Base-by-base conservation (phyloP, 345 rosid genomes). In the Gossypium anomalum region DNA sequence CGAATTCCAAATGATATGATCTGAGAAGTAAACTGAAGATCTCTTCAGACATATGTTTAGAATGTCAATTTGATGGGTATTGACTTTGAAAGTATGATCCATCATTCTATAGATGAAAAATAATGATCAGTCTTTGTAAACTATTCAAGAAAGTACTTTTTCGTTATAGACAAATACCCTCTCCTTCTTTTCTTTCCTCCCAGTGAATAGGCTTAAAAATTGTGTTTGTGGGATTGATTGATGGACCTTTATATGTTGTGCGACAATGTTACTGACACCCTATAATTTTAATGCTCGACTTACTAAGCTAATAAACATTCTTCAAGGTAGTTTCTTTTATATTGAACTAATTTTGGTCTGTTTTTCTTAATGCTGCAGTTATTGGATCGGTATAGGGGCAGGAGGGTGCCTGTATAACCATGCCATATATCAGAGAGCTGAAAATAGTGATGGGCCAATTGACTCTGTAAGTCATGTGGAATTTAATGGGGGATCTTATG, bases 321-420 rank as follows among this genome's bases (percentile, higher is more conserved):
- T 34, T 34, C 41, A 34, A 34, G 41, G 41, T 34, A 34, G 41
- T 4, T 34, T 34, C 41, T 34, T 4, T 34, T 4, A 34, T 44
- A 27, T 61, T 68, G 27, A 70, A 63, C 49, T 49, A 48, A 6
- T 43, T 19, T 53, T 74, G 53, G n/a, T 75, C 75, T 13, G 0
- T 60, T 52, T 12, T 79, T 4, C 27, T 75, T 60, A 10, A 22
- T 58, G 76, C 57, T 78, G 83, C 91, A 87, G 93, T 45, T 89
- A 34, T 78, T 86, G 23, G 93, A 89, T 70, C 85, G 84, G 19
- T 83, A 84, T 52, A 78, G 93, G 7, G 81, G 93, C 53, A 83
- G 69, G 77, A 78, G 91, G 52, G 91, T 89, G 34, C 93, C 93
- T 0, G 88, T 89, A 45, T 89, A 59, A 73, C 62, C 34, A 17